These are phyloP conservation scores for Lasiosphaeria miniovina DNA, from an alignment of 495 filamentous ascomycete genomes.

Conservation along the genomic window DNA sequence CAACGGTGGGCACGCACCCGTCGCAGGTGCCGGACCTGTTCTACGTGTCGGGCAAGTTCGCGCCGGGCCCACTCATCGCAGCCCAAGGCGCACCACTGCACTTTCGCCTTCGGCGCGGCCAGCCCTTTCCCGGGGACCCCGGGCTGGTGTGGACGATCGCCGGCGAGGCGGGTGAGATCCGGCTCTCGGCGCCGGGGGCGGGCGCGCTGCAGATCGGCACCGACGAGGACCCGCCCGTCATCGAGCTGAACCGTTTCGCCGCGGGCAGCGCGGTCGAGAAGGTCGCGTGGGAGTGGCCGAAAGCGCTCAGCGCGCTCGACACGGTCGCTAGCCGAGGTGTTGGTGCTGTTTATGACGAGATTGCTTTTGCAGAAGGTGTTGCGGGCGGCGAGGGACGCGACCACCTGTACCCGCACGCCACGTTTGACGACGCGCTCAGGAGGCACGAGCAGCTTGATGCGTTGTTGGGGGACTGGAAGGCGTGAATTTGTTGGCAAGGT, in stretches of 20 bases:
- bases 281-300: conserved; percentile 42
- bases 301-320: conserved; percentile 39
- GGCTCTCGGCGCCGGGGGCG: conserved; percentile 34
- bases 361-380: conserved; percentile 37
- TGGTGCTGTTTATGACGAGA: conserved; percentile 49
- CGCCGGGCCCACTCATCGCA: conserved; percentile 22
- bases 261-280: conserved; percentile 37
- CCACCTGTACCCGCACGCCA: conserved; percentile 22
- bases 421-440: conserved; percentile 42
- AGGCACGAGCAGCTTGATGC: conserved; percentile 40
- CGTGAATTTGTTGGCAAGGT: background rate
- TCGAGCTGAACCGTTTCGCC: conserved; percentile 44
- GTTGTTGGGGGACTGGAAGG: conserved; percentile 19
- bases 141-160: conserved; percentile 54
- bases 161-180: conserved; percentile 55
- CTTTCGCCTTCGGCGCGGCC: conserved; percentile 46
- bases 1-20: conserved; percentile 25
- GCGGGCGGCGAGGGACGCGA: background rate
- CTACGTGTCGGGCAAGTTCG: conserved; percentile 43
- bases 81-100: conserved; percentile 38
- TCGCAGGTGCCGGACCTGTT: conserved; percentile 48
- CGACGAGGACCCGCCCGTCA: conserved; percentile 29
- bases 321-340: conserved; percentile 37
- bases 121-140: conserved; percentile 45
- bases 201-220: conserved; percentile 38